These are phyloP conservation scores for Neltuma alba DNA, from an alignment of 306 rosid genomes.

Conservation along the genomic window DNA sequence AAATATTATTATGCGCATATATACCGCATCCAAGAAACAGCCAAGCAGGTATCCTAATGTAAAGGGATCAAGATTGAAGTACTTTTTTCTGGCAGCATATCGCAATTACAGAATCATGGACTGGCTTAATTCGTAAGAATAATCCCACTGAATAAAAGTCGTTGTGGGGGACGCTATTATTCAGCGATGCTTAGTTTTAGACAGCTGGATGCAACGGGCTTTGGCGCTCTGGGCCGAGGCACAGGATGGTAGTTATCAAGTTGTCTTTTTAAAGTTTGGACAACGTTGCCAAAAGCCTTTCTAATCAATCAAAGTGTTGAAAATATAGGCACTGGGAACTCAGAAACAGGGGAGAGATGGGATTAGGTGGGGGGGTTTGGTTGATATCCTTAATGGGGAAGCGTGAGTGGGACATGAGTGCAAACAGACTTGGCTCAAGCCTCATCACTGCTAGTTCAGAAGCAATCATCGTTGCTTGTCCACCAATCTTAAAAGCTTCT, in stretches of 20 bases:
- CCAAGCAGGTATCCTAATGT: too few species aligned
- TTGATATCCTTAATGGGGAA: not conserved
- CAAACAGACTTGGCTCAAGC: not conserved
- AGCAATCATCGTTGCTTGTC: not conserved
- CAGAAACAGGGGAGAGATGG: too few species aligned
- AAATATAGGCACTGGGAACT: too few species aligned
- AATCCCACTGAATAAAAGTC: too few species aligned
- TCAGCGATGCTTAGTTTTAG: not conserved
- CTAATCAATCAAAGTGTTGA: too few species aligned
- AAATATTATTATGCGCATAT: too few species aligned
- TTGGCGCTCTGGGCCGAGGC: too few species aligned
- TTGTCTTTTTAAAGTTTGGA: too few species aligned
- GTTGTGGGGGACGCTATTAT: not conserved
- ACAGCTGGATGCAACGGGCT: conserved; percentile 30
- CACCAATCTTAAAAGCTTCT: not conserved
- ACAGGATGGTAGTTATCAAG: too few species aligned
- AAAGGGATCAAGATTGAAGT: not conserved
- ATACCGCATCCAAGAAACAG: too few species aligned
- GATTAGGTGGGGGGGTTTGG: too few species aligned
- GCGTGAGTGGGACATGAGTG: not conserved
- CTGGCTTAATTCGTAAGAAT: not conserved
- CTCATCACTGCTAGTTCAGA: not conserved
- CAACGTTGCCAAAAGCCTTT: not conserved
- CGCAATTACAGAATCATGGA: not conserved
- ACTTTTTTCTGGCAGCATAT: too few species aligned